A percentile compares a stretch with the other conserved stretches of the same genome.
These are phyloP conservation scores for Usnea hakonensis DNA, from an alignment of 495 filamentous ascomycete species.

Conservation along the genomic window DNA sequence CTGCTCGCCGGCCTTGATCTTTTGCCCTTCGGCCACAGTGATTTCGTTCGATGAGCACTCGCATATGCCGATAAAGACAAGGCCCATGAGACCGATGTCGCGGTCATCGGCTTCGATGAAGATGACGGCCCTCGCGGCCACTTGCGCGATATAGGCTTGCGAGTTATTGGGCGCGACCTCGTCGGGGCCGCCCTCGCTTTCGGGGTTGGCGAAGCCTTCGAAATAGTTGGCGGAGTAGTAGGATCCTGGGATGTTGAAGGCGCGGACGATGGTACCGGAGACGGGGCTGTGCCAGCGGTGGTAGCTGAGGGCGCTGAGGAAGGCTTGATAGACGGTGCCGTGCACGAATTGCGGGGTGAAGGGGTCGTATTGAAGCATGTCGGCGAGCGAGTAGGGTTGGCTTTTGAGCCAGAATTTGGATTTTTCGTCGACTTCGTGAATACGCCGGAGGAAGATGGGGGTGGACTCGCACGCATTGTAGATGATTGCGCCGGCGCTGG, in stretches of 20 bases:
- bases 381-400: conserved; percentile 54
- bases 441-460: conserved; percentile 33
- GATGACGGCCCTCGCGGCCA: conserved; percentile 55
- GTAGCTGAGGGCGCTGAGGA: conserved; percentile 56
- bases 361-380: conserved; percentile 54
- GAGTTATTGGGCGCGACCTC: conserved; percentile 29
- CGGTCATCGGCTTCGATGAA: conserved; percentile 63
- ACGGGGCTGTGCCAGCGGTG: conserved; percentile 67
- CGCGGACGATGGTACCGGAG: conserved; percentile 47
- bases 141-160: conserved; percentile 53
- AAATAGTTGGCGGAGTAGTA: conserved; percentile 62
- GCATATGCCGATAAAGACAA: conserved; percentile 62
- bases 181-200: conserved; percentile 25
- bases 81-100: conserved; percentile 56
- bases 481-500: conserved; percentile 44
- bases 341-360: conserved; percentile 45
- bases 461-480: conserved; percentile 60
- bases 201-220: conserved; percentile 37
- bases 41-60: conserved; percentile 65
- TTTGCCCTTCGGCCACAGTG: conserved; percentile 52
- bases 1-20: conserved; percentile 50
- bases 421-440: conserved; percentile 29
- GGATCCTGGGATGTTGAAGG: conserved; percentile 52
- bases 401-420: conserved; percentile 65
- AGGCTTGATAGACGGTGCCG: conserved; percentile 61